Evolutionary conservation across 352 stramenopile genomes (phyloP), one percentile per base, ranked within the genome.

Genomic region (Globisporangium orthogonon): DNA sequence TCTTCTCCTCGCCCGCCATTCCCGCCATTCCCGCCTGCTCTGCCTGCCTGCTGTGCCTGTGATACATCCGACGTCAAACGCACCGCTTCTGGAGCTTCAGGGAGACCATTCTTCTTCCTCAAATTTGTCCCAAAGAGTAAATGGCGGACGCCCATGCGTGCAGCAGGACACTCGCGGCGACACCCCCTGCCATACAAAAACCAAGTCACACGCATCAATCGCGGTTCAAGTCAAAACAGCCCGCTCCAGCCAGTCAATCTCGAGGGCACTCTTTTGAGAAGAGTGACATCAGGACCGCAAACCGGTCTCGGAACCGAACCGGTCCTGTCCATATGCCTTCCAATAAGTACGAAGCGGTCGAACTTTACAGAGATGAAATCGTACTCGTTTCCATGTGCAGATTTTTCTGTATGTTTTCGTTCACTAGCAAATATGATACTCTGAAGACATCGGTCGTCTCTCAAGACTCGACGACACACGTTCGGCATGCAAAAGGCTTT

Each of bases 61-160:
- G 33, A n/a, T 37, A n/a, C n/a, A 17, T 13, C 11, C 15, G 18
- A 29, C 23, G 40, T 10, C 43, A 43, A 35, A 52, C 83, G 73
- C 72, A 94, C 81, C 84, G 83, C 79, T 94, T 94, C 76, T 94
- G 84, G 57, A 94, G 81, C 79, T 92, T 94, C 65, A 94, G 71
- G 47, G 84, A 94, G 74, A 94, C 84, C 84, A 94, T 87, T 84
- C 70, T 86, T 84, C 67, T 77, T 76, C 84, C 67, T 73, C 68
- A 71, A 80, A 81, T 76, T 85, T 87, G 78, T 88, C 81, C 81
- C 81, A 91, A 90, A 87, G 80, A 90, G 80, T 80, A 80, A 85
- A 78, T 75, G 67, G 58, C 31, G 30, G 18, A 43, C 37, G 18
- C 14, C 14, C 14, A 7, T 41, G 39, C 40, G 56, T 29, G 23